Evolutionary conservation across 2,329 filamentous ascomycete genomes (phyloP).

Genomic region (Aurifilum marmelostoma): DNA sequence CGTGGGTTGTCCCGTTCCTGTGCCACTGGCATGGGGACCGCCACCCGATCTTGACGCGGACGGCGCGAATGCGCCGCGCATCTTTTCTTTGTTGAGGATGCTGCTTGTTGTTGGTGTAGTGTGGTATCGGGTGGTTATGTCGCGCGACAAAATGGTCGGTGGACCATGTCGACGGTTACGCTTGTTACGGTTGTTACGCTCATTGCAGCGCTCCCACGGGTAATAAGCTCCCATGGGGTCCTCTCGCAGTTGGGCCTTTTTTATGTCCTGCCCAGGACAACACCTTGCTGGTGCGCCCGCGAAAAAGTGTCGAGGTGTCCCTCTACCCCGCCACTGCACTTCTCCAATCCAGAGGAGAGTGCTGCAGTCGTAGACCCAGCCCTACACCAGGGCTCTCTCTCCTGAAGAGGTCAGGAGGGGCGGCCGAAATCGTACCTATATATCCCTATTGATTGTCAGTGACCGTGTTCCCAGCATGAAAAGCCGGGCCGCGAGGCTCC

Average conservation of each 20-base stretch:
- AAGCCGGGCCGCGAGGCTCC: neutral
- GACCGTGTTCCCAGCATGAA: neutral
- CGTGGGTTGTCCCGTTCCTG: neutral
- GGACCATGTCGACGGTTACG: neutral
- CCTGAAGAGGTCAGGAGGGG: neutral
- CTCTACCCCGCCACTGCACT: neutral
- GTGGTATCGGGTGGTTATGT: too few relatives aligned
- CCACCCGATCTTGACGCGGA: neutral
- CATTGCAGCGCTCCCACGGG: neutral
- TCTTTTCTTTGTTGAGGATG: neutral
- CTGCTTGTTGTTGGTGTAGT: neutral
- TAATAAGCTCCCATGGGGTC: neutral
- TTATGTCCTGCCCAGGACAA: slow-evolving; percentile 34
- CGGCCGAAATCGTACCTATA: neutral
- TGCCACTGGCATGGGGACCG: slow-evolving; percentile 17
- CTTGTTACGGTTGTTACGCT: too few relatives aligned
- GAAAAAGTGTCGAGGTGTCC: neutral
- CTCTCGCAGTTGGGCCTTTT: slow-evolving; percentile 30
- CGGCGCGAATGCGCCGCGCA: slow-evolving; percentile 3
- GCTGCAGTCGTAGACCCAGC: neutral
- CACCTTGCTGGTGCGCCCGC: neutral
- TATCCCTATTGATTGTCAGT: neutral
- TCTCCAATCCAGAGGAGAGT: neutral
- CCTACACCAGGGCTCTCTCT: neutral
- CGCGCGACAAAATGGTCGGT: too few relatives aligned